phyloP scores from a whole-genome alignment of 352 stramenopile species.

The Pythium aquatile region DNA sequence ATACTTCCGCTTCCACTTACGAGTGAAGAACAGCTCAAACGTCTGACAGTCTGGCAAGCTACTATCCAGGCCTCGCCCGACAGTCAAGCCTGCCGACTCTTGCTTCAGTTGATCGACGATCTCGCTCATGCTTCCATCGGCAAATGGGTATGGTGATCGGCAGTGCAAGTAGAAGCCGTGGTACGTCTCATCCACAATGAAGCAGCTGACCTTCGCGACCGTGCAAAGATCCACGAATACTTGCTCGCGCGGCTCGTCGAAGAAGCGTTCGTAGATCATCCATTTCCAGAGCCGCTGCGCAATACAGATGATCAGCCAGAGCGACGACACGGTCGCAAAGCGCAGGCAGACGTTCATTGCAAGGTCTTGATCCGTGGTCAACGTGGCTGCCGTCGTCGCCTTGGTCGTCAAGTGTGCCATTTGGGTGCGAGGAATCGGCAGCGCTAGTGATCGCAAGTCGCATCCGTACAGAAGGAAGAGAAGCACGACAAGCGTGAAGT shows the following conservation, averaged over 20 bases:
- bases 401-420: constrained; percentile 51
- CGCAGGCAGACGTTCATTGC: constrained; percentile 84
- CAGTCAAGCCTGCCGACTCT: constrained; percentile 85
- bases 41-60: constrained; percentile 82
- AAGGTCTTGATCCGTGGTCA: constrained; percentile 32
- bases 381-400: constrained; percentile 34
- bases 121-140: constrained; percentile 92
- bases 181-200: constrained; percentile 91
- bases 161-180: constrained; percentile 96
- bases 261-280: constrained; percentile 81
- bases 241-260: constrained; percentile 62
- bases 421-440: constrained; percentile 57
- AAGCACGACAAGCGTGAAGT: constrained; percentile 81
- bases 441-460: constrained; percentile 42
- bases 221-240: constrained; percentile 95
- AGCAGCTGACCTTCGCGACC: constrained; percentile 90
- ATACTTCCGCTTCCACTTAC: constrained; percentile 85
- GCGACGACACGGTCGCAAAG: constrained; percentile 88
- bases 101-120: constrained; percentile 90
- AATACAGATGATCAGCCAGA: constrained; percentile 75
- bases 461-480: constrained; percentile 88
- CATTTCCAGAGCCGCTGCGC: constrained; percentile 89
- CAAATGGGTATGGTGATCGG: constrained; percentile 90
- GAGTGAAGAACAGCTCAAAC: constrained; percentile 92
- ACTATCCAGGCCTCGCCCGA: constrained; percentile 82